Evolutionary conservation across 2,329 filamentous ascomycete species (phyloP), one percentile per base, ranked within the genome.

Genomic region (Ceratocystis smalleyi): DNA sequence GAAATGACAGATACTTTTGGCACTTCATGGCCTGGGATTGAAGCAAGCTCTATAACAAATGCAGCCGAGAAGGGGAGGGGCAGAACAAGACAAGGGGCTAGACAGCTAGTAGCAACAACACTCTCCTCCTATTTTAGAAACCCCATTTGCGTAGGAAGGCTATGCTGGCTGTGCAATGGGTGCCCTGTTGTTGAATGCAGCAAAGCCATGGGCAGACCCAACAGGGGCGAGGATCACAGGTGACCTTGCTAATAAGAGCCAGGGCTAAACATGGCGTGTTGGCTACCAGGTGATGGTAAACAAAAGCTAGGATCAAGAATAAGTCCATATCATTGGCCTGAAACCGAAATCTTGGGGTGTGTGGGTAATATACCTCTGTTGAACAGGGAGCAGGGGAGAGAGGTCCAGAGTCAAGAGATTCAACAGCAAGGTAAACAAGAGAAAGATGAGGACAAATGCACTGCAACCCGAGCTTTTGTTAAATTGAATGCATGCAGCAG

Each of bases 401-500:
- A 15, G 24, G 15, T 8, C 12, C n/a, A 51, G 5, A 30, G 24
- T n/a, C 17, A 4, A 35, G 24, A 57, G 27, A 19, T n/a, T 17
- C 6, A 35, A 12, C 15, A n/a, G 10, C 2, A 15, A 24, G 10
- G 19, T 24, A 30, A 57, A 27, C 47, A 24, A 27, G 47, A 24
- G 19, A 51, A 12, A 12, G 47, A 1, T 10, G 24, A 24, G 47
- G 19, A 6, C 47, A 15, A 40, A 40, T 49, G 51, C 22, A 55
- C 24, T 57, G 54, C 54, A 57, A 57, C 54, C 54, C 7, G 27
- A 35, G 35, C 12, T 19, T 3, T 17, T 35, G 27, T 57, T 57
- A 35, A 57, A 57, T 27, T 57, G 54, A 57, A n/a, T 57, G 54
- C 54, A 57, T 57, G 27, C 8, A 57, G 54, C 7, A 55, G 51